phyloP scores from a whole-genome alignment of 495 filamentous ascomycete species.

The Penicillium canescens region DNA sequence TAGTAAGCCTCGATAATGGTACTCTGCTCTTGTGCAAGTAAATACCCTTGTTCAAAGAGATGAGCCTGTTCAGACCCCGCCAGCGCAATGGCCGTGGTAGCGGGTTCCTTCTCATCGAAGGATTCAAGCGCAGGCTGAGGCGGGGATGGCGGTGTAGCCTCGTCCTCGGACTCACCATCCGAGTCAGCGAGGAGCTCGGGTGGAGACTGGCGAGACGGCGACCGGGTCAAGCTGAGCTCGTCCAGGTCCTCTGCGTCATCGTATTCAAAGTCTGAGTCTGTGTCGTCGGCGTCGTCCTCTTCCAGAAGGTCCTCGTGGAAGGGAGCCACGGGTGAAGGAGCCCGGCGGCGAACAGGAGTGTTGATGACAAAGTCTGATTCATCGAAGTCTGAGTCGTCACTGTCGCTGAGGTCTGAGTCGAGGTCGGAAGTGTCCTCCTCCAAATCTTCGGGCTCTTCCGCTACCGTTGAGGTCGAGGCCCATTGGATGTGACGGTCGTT shows the following conservation, averaged over 20 bases:
- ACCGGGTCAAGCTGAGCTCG: conserved; percentile 69
- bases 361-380: conserved; percentile 45
- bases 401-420: conserved; percentile 57
- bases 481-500: conserved; percentile 80
- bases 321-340: conserved; percentile 38
- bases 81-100: conserved; percentile 52
- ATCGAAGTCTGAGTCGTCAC: conserved; percentile 57
- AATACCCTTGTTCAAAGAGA: conserved; percentile 64
- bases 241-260: conserved; percentile 67
- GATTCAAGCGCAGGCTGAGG: conserved; percentile 63
- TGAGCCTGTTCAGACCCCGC: conserved; percentile 36
- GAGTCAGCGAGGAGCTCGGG: conserved; percentile 75
- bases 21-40: conserved; percentile 50
- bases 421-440: conserved; percentile 60
- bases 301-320: conserved; percentile 48
- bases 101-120: conserved; percentile 67
- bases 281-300: conserved; percentile 51
- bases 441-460: conserved; percentile 73
- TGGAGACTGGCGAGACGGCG: conserved; percentile 70
- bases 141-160: conserved; percentile 83
- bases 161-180: conserved; percentile 70
- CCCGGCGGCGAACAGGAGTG: conserved; percentile 38
- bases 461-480: conserved; percentile 76
- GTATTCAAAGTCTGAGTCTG: conserved; percentile 56
- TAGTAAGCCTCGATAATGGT: conserved; percentile 46